These are phyloP conservation scores for Alternaria sp. DNA, from an alignment of 2,329 filamentous ascomycete genomes.

Conservation along the genomic window DNA sequence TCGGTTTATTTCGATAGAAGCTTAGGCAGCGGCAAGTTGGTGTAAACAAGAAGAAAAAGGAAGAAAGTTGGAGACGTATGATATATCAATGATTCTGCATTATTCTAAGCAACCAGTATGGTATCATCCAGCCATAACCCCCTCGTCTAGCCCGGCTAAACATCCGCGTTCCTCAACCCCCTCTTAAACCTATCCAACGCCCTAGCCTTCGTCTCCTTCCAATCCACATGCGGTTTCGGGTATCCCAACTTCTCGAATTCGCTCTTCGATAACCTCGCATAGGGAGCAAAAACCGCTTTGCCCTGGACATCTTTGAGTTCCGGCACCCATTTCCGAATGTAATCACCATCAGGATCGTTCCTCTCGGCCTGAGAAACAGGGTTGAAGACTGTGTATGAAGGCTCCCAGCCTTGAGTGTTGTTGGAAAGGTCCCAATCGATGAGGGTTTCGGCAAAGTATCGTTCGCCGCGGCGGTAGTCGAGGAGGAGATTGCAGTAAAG, in stretches of 20 bases:
- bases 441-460: conserved; percentile 61
- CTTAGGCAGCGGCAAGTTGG: no score
- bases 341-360: conserved; percentile 51
- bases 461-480: conserved; percentile 60
- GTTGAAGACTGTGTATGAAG: conserved; percentile 60
- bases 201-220: conserved; percentile 53
- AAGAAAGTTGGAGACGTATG: no score
- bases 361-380: conserved; percentile 50
- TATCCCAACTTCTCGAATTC: conserved; percentile 60
- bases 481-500: conserved; percentile 59
- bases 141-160: not conserved
- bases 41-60: no score
- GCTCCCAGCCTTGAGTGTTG: conserved; percentile 63
- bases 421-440: conserved; percentile 60
- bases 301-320: conserved; percentile 52
- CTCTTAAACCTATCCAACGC: conserved; percentile 55
- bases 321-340: conserved; percentile 51
- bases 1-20: no score
- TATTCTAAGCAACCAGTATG: no score
- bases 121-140: no score
- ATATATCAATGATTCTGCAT: no score
- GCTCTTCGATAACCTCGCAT: conserved; percentile 53
- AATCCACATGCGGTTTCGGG: conserved; percentile 57
- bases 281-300: conserved; percentile 60
- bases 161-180: conserved; percentile 52